These are phyloP conservation scores for Bipolaris bicolor DNA, from an alignment of 2,329 filamentous ascomycete species.

Conservation along the genomic window DNA sequence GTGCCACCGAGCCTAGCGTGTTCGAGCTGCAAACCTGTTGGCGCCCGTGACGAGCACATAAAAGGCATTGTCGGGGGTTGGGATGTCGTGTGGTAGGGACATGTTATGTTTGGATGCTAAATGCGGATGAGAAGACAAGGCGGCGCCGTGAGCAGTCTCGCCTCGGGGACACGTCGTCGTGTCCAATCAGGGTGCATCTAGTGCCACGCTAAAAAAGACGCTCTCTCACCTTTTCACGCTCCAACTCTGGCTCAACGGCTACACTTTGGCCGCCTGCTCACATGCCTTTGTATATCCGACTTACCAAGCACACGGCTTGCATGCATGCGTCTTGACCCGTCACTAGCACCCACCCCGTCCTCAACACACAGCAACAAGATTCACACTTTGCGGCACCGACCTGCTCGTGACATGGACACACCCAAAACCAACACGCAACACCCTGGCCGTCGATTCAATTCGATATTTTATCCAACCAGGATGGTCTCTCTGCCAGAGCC, in stretches of 20 bases:
- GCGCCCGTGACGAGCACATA: conserved; percentile 80
- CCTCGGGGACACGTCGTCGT: neutral
- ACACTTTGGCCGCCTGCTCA: neutral
- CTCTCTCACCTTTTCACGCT: too few relatives aligned
- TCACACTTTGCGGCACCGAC: too few relatives aligned
- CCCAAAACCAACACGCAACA: too few relatives aligned
- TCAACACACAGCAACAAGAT: neutral
- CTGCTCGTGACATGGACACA: too few relatives aligned
- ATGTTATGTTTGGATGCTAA: conserved; percentile 15
- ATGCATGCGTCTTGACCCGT: neutral
- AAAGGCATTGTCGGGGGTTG: conserved; percentile 46
- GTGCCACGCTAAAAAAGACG: too few relatives aligned
- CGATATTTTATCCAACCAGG: too few relatives aligned
- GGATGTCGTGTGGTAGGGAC: conserved; percentile 27
- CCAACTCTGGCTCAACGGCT: neutral
- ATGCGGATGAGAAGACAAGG: neutral
- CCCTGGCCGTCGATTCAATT: too few relatives aligned
- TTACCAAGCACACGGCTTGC: neutral
- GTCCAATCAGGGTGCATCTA: conserved; percentile 19
- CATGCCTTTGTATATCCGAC: neutral
- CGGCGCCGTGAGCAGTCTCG: conserved; percentile 12
- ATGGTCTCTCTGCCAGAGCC: too few relatives aligned
- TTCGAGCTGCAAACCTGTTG: conserved; percentile 68
- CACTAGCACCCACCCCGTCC: neutral
- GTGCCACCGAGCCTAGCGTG: neutral